phyloP scores from a whole-genome alignment of 352 stramenopile genomes.

The Labyrinthula sp. region DNA sequence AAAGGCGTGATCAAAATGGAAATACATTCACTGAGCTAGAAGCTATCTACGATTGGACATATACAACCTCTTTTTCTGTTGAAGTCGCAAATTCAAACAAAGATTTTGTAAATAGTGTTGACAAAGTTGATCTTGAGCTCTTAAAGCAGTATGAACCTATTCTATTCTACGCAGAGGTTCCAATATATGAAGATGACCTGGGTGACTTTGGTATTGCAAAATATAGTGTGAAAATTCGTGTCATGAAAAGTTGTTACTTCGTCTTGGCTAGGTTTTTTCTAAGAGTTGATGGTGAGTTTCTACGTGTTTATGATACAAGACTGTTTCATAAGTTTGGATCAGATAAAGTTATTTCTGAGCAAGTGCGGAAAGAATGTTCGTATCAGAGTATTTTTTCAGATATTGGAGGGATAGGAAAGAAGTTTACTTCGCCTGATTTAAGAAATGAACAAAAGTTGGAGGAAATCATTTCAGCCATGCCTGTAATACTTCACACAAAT shows the following conservation, averaged over 20 bases:
- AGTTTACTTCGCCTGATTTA: too few relatives aligned
- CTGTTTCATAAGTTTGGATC: constrained; percentile 38
- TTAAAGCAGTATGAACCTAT: constrained; percentile 43
- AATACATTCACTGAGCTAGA: constrained; percentile 16
- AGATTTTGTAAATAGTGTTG: background rate
- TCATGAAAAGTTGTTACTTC: constrained; percentile 54
- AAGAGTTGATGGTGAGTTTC: constrained; percentile 44
- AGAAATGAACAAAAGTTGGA: too few relatives aligned
- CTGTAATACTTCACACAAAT: too few relatives aligned
- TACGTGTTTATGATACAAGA: constrained; percentile 38
- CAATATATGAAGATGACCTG: constrained; percentile 55
- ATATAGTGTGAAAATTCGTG: constrained; percentile 46
- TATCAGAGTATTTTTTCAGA: too few relatives aligned
- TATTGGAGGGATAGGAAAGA: too few relatives aligned
- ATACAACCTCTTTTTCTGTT: constrained; percentile 11
- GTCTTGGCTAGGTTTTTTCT: constrained; percentile 46
- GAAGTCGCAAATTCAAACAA: constrained; percentile 2
- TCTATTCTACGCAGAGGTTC: constrained; percentile 51
- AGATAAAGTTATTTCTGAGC: constrained; percentile 14
- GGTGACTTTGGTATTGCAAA: constrained; percentile 52
- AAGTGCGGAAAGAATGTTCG: constrained; percentile 24
- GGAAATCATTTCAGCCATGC: too few relatives aligned
- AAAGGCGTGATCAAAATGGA: constrained; percentile 9
- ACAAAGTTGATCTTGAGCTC: constrained; percentile 37
- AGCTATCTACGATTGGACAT: constrained; percentile 29